phyloP scores from a whole-genome alignment of 2,329 filamentous ascomycete genomes.

The Colletotrichum endophyticum region DNA sequence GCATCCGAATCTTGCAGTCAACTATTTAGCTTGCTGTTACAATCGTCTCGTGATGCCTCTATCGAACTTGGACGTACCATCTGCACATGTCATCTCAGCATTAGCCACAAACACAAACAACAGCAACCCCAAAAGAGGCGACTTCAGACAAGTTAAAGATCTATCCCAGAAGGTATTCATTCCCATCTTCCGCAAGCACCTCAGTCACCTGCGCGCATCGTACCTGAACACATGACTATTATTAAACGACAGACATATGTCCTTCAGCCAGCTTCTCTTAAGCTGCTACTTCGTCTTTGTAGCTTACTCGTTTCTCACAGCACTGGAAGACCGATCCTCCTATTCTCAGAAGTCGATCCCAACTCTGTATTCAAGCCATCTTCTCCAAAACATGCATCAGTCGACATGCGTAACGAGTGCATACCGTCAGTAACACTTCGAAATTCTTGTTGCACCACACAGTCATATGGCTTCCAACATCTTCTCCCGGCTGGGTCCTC shows the following conservation, averaged over 20 bases:
- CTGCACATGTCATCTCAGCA: background rate
- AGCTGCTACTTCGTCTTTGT: background rate
- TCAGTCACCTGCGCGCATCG: conserved; percentile 2
- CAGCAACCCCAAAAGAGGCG: background rate
- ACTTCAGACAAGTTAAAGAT: background rate
- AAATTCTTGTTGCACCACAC: background rate
- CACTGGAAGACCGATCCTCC: background rate
- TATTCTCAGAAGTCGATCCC: background rate
- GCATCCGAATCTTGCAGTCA: background rate
- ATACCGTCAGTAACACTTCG: background rate
- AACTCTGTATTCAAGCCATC: background rate
- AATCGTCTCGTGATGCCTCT: background rate
- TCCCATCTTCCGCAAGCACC: background rate
- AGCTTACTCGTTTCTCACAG: background rate
- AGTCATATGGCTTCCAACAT: conserved; percentile 51
- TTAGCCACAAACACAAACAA: background rate
- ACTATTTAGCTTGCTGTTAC: background rate
- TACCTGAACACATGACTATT: background rate
- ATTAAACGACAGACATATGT: background rate
- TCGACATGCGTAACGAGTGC: background rate
- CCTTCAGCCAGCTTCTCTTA: background rate
- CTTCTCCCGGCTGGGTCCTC: conserved; percentile 48
- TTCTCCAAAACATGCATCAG: background rate
- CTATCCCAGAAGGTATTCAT: background rate
- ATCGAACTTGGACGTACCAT: background rate